Conservation (phyloP, 228 moss, liverwort and hornwort genomes). For the Sphagnum fallax region DNA sequence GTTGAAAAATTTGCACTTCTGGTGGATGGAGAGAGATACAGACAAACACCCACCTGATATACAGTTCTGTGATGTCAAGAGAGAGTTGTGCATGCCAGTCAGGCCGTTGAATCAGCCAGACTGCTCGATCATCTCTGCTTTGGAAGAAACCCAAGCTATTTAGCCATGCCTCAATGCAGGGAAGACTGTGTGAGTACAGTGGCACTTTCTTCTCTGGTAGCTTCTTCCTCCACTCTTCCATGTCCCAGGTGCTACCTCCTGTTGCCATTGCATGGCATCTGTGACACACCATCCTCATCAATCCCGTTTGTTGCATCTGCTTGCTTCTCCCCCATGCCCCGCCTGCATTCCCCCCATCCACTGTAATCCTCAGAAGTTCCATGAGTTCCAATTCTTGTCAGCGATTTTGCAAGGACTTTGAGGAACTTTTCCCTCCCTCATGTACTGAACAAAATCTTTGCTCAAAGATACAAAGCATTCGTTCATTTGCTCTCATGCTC, state of each 20-base stretch:
- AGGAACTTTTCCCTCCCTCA: too few relatives aligned
- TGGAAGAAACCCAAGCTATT: slow-evolving; percentile 69
- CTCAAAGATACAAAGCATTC: too few relatives aligned
- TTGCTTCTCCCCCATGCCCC: neutral
- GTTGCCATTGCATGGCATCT: slow-evolving; percentile 10
- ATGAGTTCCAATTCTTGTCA: too few relatives aligned
- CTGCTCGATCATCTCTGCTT: slow-evolving; percentile 68
- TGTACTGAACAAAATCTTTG: too few relatives aligned
- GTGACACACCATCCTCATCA: neutral
- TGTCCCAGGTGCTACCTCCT: slow-evolving; percentile 26
- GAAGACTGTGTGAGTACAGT: slow-evolving; percentile 87
- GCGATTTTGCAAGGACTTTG: too few relatives aligned
- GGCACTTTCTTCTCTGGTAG: slow-evolving; percentile 89
- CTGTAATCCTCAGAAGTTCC: too few relatives aligned
- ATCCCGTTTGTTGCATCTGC: neutral
- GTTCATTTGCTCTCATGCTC: too few relatives aligned
- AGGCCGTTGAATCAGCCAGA: slow-evolving; percentile 70
- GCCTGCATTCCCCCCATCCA: neutral
- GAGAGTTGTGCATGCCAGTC: slow-evolving; percentile 97
- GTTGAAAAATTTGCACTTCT: too few relatives aligned
- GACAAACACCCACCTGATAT: slow-evolving; percentile 50
- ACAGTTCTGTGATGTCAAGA: slow-evolving; percentile 75
- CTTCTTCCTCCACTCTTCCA: slow-evolving; percentile 64
- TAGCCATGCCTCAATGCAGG: slow-evolving; percentile 91
- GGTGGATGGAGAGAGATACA: too few relatives aligned